Conservation (phyloP, 2,329 filamentous ascomycete genomes). For the Geosmithia putterillii region DNA sequence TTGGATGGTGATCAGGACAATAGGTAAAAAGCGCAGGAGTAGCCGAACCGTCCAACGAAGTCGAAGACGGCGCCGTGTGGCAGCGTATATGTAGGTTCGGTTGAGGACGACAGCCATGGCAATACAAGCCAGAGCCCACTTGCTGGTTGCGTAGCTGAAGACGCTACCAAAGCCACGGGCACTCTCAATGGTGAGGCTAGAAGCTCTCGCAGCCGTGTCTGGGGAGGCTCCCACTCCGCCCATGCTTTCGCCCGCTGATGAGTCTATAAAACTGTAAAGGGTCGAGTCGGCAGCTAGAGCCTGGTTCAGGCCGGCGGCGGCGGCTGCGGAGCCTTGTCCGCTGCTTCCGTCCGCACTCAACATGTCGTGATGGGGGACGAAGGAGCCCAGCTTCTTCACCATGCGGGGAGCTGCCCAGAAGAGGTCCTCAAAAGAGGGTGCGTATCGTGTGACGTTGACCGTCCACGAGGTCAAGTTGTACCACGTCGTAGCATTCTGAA, state of each 20-base stretch:
- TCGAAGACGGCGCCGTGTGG: conserved; percentile 67
- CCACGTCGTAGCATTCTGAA: conserved; percentile 33
- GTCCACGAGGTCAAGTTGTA: conserved; percentile 33
- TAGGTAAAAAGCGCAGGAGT: conserved; percentile 56
- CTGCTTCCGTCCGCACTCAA: conserved; percentile 30
- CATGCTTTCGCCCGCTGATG: conserved; percentile 3
- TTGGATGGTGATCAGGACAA: conserved; percentile 58
- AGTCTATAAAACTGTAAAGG: conserved; percentile 17
- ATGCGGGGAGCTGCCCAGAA: conserved; percentile 59
- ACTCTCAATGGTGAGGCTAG: conserved; percentile 41
- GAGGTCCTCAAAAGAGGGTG: conserved; percentile 56
- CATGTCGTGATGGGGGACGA: conserved; percentile 46
- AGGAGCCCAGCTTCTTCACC: conserved; percentile 54
- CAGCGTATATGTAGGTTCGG: conserved; percentile 86
- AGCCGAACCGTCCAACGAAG: conserved; percentile 64
- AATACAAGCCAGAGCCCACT: conserved; percentile 84
- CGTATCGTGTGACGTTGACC: conserved; percentile 44
- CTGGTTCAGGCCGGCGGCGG: conserved; percentile 8
- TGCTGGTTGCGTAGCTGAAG: conserved; percentile 81
- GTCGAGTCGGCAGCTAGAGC: conserved; percentile 6
- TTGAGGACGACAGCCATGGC: conserved; percentile 80
- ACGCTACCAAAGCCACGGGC: conserved; percentile 68
- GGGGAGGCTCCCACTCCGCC: not conserved
- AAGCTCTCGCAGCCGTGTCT: not conserved
- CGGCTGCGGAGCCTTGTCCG: conserved; percentile 8